Conservation (phyloP, 2,329 filamentous ascomycete species). For the Neopestalotiopsis clavispora region DNA sequence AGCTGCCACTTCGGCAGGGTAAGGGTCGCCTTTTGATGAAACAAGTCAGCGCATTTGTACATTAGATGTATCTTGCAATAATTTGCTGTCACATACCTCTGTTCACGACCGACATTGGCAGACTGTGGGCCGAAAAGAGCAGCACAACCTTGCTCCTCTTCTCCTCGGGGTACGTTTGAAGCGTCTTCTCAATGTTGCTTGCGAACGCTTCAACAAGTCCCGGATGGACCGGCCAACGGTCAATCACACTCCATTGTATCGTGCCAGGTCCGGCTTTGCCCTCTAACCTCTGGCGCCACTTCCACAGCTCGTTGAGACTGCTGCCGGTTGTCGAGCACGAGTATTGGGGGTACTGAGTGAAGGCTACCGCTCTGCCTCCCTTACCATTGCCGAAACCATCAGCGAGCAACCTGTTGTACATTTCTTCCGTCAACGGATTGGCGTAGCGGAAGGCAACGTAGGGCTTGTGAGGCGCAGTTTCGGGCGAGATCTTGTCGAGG, state of each 20-base stretch:
- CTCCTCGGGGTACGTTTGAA: constrained; percentile 83
- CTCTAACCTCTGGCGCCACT: constrained; percentile 89
- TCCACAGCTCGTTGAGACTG: constrained; percentile 96
- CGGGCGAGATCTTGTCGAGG: constrained; percentile 85
- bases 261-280: constrained; percentile 73
- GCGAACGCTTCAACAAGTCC: constrained; percentile 93
- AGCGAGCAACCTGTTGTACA: constrained; percentile 80
- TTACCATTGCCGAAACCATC: constrained; percentile 91
- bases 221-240: constrained; percentile 92
- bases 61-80: not conserved
- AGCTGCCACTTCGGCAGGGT: constrained; percentile 92
- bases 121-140: constrained; percentile 91
- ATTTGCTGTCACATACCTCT: constrained; percentile 60
- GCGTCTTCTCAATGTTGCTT: constrained; percentile 84
- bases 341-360: constrained; percentile 98
- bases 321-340: constrained; percentile 97
- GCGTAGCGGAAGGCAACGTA: constrained; percentile 98
- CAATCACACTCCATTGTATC: constrained; percentile 97
- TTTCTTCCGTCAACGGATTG: constrained; percentile 89
- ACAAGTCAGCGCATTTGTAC: constrained; percentile 30
- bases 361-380: constrained; percentile 93
- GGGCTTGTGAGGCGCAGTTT: constrained; percentile 94
- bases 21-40: constrained; percentile 73
- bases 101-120: constrained; percentile 98
- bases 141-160: constrained; percentile 80